Evolutionary conservation across 2,329 filamentous ascomycete species (phyloP), one percentile per base, ranked within the genome.

Genomic region (Daldinia sp.): DNA sequence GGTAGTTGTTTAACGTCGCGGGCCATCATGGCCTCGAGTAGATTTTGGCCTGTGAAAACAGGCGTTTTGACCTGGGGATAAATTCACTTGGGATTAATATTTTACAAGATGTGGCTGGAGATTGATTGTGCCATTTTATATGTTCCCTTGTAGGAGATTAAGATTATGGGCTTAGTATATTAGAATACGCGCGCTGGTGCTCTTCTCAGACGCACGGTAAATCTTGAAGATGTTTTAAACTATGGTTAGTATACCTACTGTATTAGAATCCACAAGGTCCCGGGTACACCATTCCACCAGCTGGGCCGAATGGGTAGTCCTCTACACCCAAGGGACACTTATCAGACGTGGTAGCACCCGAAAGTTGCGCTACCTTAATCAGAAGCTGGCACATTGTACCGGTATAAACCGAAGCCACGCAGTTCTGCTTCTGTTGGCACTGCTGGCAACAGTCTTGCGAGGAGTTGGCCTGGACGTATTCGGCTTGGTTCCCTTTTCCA

Each of bases 311-410:
- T 28, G 44, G 20, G 37, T 66, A 66, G 53, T 66, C 46, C 30
- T 66, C 63, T 9, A 62, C 13, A 30, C 63, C 63, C 15, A 66
- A 37, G 28, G 63, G 63, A 18, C 63, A 66, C n/a, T 58, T 53
- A 42, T 66, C 58, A 35, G 63, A 61, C 3, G 63, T 66, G 5
- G 9, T 20, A 1, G 63, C 63, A 5, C 63, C 58, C 10, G 58
- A 53, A 37, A 61, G 18, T 56, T 13, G 42, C 12, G 42, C 4
- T 10, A 12, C 42, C 42, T 46, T 46, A 9, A 46, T 46, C 42
- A 46, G 9, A 13, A 46, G 42, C 42, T 46, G 42, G 20, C 42
- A 46, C 18, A 46, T 23, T 12, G 42, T 12, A 1, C 63, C 42
- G 0, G 63, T 62, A 18, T 66, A 62, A 7, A 37, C 62, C 12